These are phyloP conservation scores for Botrytis paeoniae DNA, from an alignment of 2,329 filamentous ascomycete genomes.

Conservation along the genomic window DNA sequence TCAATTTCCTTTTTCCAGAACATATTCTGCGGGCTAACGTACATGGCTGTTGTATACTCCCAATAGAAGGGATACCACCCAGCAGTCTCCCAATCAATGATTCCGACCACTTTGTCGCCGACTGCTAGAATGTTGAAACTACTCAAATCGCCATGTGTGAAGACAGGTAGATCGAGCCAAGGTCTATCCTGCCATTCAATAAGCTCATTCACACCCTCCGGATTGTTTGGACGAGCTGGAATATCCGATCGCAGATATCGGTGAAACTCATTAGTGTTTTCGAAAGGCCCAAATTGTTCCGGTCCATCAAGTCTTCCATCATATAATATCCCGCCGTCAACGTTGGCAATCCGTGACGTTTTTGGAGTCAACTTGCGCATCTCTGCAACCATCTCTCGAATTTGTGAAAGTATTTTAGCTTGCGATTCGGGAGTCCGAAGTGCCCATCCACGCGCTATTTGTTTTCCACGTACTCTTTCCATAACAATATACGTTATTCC, in stretches of 20 bases:
- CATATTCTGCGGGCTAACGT: background rate
- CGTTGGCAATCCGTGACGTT: background rate
- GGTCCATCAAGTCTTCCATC: background rate
- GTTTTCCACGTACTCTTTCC: conserved; percentile 39
- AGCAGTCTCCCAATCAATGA: conserved; percentile 44
- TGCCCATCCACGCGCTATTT: conserved; percentile 28
- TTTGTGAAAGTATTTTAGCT: conserved; percentile 37
- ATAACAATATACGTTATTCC: conserved; percentile 40
- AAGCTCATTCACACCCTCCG: conserved; percentile 20
- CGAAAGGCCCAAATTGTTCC: conserved; percentile 9
- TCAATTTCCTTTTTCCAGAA: background rate
- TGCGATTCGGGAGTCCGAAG: conserved; percentile 34
- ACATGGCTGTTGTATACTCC: conserved; percentile 41
- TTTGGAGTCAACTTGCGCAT: background rate
- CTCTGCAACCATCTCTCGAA: conserved; percentile 30
- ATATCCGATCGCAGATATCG: conserved; percentile 32
- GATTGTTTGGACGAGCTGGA: conserved; percentile 18
- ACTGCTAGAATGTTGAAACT: conserved; percentile 45
- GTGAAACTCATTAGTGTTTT: conserved; percentile 19
- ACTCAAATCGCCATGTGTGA: conserved; percentile 48
- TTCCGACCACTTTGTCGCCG: conserved; percentile 41
- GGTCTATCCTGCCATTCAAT: conserved; percentile 23
- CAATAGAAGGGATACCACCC: conserved; percentile 43
- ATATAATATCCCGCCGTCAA: conserved; percentile 13
- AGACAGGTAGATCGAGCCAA: conserved; percentile 22